A percentile compares a stretch with the other conserved stretches of the same genome.
phyloP scores from a whole-genome alignment of 306 rosid genomes.

The Dalbergia cochinchinensis region DNA sequence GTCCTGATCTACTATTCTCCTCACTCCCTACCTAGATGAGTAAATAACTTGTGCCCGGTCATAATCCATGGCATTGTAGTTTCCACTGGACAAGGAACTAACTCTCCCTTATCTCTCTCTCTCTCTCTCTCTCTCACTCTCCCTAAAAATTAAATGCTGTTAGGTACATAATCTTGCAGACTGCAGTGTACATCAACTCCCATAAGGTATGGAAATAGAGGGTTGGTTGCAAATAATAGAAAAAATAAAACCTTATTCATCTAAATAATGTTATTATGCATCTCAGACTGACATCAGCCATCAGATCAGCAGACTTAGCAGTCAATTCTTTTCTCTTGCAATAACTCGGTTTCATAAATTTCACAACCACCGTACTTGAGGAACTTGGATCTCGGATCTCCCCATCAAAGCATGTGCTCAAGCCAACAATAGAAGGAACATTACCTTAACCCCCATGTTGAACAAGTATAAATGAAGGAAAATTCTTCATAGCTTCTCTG shows the following conservation, averaged over 20 bases:
- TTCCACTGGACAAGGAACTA: constrained; percentile 4
- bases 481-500: background rate
- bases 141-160: background rate
- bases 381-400: constrained; percentile 15
- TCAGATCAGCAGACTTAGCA: background rate
- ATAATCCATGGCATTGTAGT: background rate
- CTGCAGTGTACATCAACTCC: background rate
- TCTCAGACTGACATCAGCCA: constrained; percentile 9
- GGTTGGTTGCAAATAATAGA: background rate
- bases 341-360: constrained; percentile 33
- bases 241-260: background rate
- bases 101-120: background rate
- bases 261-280: background rate
- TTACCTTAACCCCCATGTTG: background rate
- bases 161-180: background rate
- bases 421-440: background rate
- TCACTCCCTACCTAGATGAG: background rate
- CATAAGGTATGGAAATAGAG: background rate
- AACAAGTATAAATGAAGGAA: background rate
- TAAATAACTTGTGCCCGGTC: background rate
- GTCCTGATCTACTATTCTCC: background rate
- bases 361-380: constrained; percentile 25
- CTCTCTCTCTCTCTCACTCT: background rate
- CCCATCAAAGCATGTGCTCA: constrained; percentile 12
- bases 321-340: constrained; percentile 18